Evolutionary conservation across 495 filamentous ascomycete genomes (phyloP), one percentile per base, ranked within the genome.

Genomic region (Neurospora sublineolata): DNA sequence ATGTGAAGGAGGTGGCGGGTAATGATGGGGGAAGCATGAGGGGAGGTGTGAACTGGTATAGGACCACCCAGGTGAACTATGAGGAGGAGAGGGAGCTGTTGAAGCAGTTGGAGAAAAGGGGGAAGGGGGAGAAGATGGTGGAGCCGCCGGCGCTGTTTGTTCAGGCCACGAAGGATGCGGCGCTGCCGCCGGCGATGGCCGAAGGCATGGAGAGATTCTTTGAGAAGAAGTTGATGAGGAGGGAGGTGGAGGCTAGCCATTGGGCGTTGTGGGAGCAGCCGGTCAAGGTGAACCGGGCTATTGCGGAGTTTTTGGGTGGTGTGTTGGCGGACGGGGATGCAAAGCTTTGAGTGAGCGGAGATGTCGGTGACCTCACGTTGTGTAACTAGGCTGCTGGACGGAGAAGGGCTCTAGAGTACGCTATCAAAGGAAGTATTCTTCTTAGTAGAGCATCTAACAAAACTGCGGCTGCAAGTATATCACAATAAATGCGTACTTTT

Each of bases 1-100:
- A 97, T 79, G 87, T 87, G 18, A 82, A 87, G 41, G 83, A 93
- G 80, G 96, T 87, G 78, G 81, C 82, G 14, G 84, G 87, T n/a
- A 83, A 89, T 73, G 94, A 60, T 9, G 7, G 14, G 52, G 52
- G 52, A 14, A 60, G 94, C 1, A 76, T 97, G 70, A 86, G 89
- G 74, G 92, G 92, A 3, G 90, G 92, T 23, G 83, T 91, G 88
- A 91, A 94, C 75, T 97, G 94, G 93, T 97, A 98, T 79, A 86
- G 91, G 18, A 91, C 88, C 3, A 79, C 83, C 1, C 77, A 88
- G 77, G 78, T 90, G 69, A 97, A 97, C 78, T 91, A 84, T 77
- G 83, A 92, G 11, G 92, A 97, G 69, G 94, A 97, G 75, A 76
- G 86, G 52, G 81, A 75, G 76, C 75, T 86, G 64, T 74, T 76